A percentile compares a stretch with the other conserved stretches of the same genome.
phyloP scores from a whole-genome alignment of 2,329 filamentous ascomycete genomes.

The Elsinoe australis region DNA sequence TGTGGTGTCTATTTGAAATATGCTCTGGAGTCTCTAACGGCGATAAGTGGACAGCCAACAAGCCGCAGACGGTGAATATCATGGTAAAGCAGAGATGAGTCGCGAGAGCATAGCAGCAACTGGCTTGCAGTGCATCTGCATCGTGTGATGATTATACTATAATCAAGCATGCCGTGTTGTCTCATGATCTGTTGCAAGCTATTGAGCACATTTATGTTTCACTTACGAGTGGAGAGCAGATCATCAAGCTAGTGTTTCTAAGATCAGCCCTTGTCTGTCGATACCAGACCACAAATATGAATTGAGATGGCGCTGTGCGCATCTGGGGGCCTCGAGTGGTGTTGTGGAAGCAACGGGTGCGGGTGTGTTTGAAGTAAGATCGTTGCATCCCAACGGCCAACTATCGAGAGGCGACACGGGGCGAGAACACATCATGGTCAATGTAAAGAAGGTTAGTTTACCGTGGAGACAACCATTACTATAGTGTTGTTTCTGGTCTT shows the following conservation, averaged over 20 bases:
- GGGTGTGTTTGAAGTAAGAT: constrained; percentile 3
- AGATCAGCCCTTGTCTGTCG: not conserved
- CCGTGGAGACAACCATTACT: no score
- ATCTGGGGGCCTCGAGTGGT: not conserved
- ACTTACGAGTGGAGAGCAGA: not conserved
- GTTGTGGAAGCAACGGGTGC: not conserved
- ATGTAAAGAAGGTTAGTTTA: no score
- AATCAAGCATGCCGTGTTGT: not conserved
- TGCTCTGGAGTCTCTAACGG: constrained; percentile 5
- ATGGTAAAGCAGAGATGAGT: not conserved
- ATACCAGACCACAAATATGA: not conserved
- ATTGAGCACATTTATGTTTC: not conserved
- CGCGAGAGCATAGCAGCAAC: not conserved
- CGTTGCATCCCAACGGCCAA: constrained; percentile 10
- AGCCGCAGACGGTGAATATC: not conserved
- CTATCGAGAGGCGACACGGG: constrained; percentile 13
- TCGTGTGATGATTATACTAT: not conserved
- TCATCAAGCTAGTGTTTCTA: constrained; percentile 2
- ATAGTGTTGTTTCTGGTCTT: no score
- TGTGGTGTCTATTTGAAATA: constrained; percentile 12
- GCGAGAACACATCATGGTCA: constrained; percentile 2
- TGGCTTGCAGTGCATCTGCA: not conserved
- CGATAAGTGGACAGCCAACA: not conserved
- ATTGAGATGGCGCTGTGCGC: not conserved
- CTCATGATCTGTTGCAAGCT: not conserved